These are phyloP conservation scores for Boletus pseudopeckii DNA, from an alignment of 768 basidiomycete species.

Conservation along the genomic window DNA sequence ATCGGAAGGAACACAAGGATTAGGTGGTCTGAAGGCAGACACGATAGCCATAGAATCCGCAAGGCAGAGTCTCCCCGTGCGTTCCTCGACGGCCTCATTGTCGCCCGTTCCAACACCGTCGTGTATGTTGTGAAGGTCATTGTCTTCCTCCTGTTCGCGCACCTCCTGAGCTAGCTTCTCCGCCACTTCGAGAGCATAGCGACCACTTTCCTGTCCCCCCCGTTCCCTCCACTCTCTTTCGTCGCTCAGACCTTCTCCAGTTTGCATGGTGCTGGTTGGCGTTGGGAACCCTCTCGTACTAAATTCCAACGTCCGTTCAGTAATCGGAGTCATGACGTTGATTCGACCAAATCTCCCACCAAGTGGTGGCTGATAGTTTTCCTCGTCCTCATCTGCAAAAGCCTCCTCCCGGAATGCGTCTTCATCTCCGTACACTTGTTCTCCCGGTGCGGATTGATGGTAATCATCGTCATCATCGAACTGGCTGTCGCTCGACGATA, in stretches of 20 bases:
- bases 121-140: conserved; percentile 5
- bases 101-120: conserved; percentile 5
- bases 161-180: conserved; percentile 55
- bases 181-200: conserved; percentile 52
- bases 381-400: conserved; percentile 31
- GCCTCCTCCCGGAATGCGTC: conserved; percentile 29
- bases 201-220: conserved; percentile 30
- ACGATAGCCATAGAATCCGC: conserved; percentile 59
- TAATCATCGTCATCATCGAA: conserved; percentile 31
- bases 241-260: conserved; percentile 34
- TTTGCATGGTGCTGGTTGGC: conserved; percentile 45
- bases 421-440: conserved; percentile 19
- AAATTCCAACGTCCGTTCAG: conserved; percentile 89
- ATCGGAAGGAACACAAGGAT: conserved; percentile 88
- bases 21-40: conserved; percentile 68
- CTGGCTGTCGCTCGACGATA: conserved; percentile 32
- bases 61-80: conserved; percentile 61
- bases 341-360: conserved; percentile 79
- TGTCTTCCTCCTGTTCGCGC: conserved; percentile 24
- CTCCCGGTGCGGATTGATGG: conserved; percentile 9
- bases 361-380: conserved; percentile 43
- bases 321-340: conserved; percentile 96
- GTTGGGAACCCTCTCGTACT: conserved; percentile 49
- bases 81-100: conserved; percentile 47
- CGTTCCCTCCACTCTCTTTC: conserved; percentile 19